Evolutionary conservation across 495 filamentous ascomycete genomes (phyloP).

Genomic region (Penicillium pancosmium): DNA sequence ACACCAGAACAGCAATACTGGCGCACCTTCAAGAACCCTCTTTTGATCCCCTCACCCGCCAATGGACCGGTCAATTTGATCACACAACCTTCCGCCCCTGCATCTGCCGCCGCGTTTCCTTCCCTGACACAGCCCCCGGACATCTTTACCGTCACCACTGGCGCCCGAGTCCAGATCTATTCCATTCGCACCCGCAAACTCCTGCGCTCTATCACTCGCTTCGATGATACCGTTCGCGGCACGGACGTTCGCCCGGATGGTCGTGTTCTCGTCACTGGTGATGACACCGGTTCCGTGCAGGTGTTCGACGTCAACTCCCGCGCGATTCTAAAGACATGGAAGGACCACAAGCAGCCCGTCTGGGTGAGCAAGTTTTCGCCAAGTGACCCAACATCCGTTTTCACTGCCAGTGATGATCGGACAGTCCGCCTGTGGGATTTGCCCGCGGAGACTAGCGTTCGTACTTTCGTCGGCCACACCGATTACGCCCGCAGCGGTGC

Average conservation of each 20-base stretch:
- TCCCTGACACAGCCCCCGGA: constrained; percentile 59
- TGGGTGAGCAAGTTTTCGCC: constrained; percentile 90
- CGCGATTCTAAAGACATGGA: constrained; percentile 95
- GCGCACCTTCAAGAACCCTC: constrained; percentile 86
- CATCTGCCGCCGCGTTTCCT: constrained; percentile 48
- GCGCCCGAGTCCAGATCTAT: constrained; percentile 89
- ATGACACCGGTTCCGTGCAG: constrained; percentile 87
- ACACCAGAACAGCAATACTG: constrained; percentile 96
- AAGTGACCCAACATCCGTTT: constrained; percentile 77
- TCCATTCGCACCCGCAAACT: constrained; percentile 86
- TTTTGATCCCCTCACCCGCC: constrained; percentile 82
- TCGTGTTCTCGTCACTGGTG: constrained; percentile 84
- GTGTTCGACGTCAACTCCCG: constrained; percentile 89
- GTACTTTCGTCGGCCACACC: constrained; percentile 80
- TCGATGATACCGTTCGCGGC: constrained; percentile 84
- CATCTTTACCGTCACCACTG: constrained; percentile 88
- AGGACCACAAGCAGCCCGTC: constrained; percentile 91
- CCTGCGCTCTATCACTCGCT: constrained; percentile 87
- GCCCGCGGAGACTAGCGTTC: constrained; percentile 71
- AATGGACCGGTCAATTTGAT: constrained; percentile 86
- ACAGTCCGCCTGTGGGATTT: constrained; percentile 95
- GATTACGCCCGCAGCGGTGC: constrained; percentile 88
- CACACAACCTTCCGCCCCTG: constrained; percentile 67
- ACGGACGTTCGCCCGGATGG: constrained; percentile 88
- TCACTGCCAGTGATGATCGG: constrained; percentile 86